phyloP scores from a whole-genome alignment of 1,284 basidiomycete species.

The Rhodotorula sp. region DNA sequence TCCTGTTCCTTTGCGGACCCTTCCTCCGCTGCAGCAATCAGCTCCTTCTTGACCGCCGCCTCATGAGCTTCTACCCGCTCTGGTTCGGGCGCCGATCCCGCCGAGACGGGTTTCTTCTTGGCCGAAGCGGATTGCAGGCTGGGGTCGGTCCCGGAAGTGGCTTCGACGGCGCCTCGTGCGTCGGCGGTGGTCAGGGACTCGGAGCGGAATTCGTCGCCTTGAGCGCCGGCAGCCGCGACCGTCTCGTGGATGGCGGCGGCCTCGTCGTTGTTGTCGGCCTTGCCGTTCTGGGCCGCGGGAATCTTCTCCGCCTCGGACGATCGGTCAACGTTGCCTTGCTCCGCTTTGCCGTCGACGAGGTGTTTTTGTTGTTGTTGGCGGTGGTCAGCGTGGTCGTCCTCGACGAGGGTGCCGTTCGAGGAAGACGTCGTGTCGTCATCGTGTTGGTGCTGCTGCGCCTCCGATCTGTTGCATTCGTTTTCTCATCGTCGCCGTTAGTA shows the following conservation, averaged over 20 bases:
- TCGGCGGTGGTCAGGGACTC: conserved; percentile 12
- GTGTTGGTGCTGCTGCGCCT: no score
- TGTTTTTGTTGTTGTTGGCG: no score
- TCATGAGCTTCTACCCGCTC: background rate
- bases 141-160: background rate
- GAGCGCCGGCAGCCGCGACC: conserved; percentile 22
- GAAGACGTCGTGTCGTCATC: no score
- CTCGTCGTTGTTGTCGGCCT: background rate
- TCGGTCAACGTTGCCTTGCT: no score
- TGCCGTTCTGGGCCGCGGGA: background rate
- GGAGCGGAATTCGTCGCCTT: conserved; percentile 27
- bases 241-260: conserved; percentile 9
- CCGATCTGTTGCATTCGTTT: no score
- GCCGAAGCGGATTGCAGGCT: conserved; percentile 3
- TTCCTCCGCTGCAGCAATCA: no score
- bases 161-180: conserved; percentile 1
- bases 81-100: background rate
- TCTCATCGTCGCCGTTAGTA: no score
- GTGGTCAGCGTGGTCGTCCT: no score
- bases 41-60: no score
- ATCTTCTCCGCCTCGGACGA: conserved; percentile 4
- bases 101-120: background rate
- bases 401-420: no score
- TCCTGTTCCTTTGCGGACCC: no score
- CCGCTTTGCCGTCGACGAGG: no score